Conservation (phyloP, 2,329 filamentous ascomycete species). For the Chaetomiaceae sp. region DNA sequence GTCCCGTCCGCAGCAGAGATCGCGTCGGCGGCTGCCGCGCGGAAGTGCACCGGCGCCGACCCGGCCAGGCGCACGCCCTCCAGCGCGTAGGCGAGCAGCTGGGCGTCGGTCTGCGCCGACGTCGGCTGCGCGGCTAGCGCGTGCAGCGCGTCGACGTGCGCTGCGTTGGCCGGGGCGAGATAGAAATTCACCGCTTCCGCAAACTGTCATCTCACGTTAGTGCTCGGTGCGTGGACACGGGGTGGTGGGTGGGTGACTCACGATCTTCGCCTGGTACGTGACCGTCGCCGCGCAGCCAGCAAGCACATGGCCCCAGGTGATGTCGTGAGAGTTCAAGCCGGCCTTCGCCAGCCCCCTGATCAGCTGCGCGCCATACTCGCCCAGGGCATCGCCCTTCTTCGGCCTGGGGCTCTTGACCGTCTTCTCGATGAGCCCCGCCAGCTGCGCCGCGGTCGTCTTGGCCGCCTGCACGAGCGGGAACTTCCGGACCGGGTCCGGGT, state of each 20-base stretch:
- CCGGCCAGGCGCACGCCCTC: conserved; percentile 66
- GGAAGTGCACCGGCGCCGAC: conserved; percentile 51
- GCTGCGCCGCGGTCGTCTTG: conserved; percentile 48
- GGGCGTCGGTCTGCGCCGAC: conserved; percentile 52
- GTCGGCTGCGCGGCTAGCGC: conserved; percentile 50
- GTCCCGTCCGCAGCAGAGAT: conserved; percentile 47
- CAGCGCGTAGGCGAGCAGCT: conserved; percentile 62
- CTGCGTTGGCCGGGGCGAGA: conserved; percentile 49
- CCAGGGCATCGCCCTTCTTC: conserved; percentile 47
- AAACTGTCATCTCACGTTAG: conserved; percentile 42
- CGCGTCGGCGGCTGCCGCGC: conserved; percentile 41
- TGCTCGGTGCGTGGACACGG: not conserved
- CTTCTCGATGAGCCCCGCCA: conserved; percentile 56
- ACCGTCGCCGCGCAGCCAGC: conserved; percentile 62
- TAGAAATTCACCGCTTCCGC: conserved; percentile 69
- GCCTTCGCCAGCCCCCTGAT: conserved; percentile 59
- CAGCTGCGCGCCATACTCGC: conserved; percentile 58
- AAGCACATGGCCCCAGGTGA: conserved; percentile 65
- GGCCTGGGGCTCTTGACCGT: conserved; percentile 56
- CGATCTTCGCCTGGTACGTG: conserved; percentile 63
- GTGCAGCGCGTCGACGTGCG: conserved; percentile 55
- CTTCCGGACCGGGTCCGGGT: conserved; percentile 59
- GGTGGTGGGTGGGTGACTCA: conserved; percentile 30
- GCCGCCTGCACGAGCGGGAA: conserved; percentile 58
- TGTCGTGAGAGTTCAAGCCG: conserved; percentile 57